Percentiles rank a stretch among this genome's conserved stretches.
Evolutionary conservation across 2,329 filamentous ascomycete genomes (phyloP).

Genomic region (Xylaria multiplex): DNA sequence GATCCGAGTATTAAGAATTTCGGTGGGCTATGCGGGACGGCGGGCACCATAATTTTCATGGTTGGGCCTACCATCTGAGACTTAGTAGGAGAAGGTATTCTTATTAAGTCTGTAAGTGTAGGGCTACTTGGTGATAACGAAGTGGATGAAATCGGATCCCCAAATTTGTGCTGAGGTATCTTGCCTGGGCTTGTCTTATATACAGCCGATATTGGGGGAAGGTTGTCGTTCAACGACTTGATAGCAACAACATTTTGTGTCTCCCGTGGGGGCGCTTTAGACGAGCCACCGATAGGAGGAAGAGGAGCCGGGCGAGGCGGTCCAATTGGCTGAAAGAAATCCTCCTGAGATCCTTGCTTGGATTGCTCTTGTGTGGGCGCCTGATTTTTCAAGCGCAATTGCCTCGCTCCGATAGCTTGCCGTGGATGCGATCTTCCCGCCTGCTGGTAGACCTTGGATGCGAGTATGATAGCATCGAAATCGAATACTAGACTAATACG

Average conservation of each 20-base stretch:
- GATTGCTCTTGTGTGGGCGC: neutral
- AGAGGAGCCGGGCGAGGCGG: neutral
- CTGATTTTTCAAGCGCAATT: neutral
- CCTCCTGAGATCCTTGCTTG: too few species aligned
- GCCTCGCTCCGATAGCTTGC: conserved; percentile 10
- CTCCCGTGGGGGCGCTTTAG: neutral
- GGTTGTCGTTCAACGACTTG: neutral
- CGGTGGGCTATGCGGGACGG: neutral
- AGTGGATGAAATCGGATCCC: neutral
- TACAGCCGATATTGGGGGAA: neutral
- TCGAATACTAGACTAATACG: conserved; percentile 27
- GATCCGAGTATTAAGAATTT: neutral
- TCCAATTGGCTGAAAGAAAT: too few species aligned
- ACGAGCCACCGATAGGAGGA: neutral
- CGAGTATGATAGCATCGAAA: conserved; percentile 27
- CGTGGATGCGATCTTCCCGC: conserved; percentile 22
- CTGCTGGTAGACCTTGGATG: conserved; percentile 23
- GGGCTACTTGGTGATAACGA: neutral
- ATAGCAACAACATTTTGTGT: neutral
- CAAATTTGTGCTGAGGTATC: neutral
- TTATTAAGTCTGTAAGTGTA: neutral
- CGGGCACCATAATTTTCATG: neutral
- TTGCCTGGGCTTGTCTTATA: neutral
- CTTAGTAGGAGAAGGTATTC: neutral
- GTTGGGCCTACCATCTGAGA: neutral